These are phyloP conservation scores for Fusarium citri DNA, from an alignment of 2,329 filamentous ascomycete genomes.

Conservation along the genomic window DNA sequence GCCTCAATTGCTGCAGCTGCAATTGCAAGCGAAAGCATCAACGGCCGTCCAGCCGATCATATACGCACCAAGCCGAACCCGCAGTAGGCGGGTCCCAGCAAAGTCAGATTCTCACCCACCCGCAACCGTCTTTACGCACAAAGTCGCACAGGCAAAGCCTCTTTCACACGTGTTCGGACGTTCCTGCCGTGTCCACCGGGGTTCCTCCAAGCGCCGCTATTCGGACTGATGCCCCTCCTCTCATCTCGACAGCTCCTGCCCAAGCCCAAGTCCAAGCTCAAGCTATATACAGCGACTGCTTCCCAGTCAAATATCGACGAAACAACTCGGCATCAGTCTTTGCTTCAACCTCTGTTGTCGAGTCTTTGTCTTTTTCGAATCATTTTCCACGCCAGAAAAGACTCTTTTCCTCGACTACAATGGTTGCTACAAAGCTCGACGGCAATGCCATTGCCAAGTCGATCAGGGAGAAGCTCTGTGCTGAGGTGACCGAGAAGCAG, in stretches of 20 bases:
- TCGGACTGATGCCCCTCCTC: constrained; percentile 44
- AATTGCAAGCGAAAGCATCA: constrained; percentile 1
- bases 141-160: constrained; percentile 28
- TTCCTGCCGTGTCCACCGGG: constrained; percentile 40
- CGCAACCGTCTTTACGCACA: constrained; percentile 21
- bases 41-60: constrained; percentile 34
- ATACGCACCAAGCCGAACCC: constrained; percentile 36
- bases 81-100: constrained; percentile 40
- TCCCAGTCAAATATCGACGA: constrained; percentile 23
- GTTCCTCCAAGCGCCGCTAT: constrained; percentile 30
- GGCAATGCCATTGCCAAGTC: constrained; percentile 93
- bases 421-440: constrained; percentile 93
- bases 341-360: constrained; percentile 28
- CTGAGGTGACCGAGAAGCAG: constrained; percentile 85
- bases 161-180: constrained; percentile 42
- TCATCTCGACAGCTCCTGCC: constrained; percentile 20
- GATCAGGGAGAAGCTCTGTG: constrained; percentile 84
- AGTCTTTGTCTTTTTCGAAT: constrained; percentile 18
- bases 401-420: constrained; percentile 67
- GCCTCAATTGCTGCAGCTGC: not conserved
- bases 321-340: constrained; percentile 34
- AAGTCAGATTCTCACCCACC: constrained; percentile 34
- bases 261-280: constrained; percentile 38
- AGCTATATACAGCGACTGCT: constrained; percentile 37
- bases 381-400: constrained; percentile 37